Base-by-base conservation (phyloP, 2,329 filamentous ascomycete species). In the Aquanectria penicillioides region DNA sequence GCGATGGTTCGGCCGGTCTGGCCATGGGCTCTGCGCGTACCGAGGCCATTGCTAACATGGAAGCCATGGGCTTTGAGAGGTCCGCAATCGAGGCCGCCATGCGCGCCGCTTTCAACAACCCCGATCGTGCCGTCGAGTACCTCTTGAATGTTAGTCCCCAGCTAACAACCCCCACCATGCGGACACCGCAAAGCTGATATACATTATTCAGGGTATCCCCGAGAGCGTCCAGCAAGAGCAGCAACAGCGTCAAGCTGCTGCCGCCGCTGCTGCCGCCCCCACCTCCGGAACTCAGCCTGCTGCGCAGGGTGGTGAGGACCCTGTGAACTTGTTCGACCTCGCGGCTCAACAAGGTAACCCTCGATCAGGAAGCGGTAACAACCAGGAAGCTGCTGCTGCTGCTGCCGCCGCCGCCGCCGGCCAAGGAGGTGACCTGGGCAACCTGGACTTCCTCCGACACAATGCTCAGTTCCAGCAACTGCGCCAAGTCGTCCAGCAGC, bases 381-480 rank as follows among this genome's bases (percentile, higher is more conserved):
- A 73, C 51, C 74, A 72, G 10, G 75, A 76, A 23, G 78, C 77
- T n/a, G 78, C 77, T 8, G 78, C 77, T 1, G 75, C 74, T 0
- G 81, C 79, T 20, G 80, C 80, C 12, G 81, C 78, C 3, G 84
- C 78, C 10, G 82, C 78, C 29, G 83, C 80, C 28, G 84, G 79
- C 25, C 83, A 79, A 29, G 83, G 80, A 38, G 83, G 75, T 46
- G 85, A 86, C 34, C 80, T 92, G 22, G 90, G 90, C 22, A 96
- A 94, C 72, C 86, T 99, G 57, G 94, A 98, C 65, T 98, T 97
- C 76, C 83, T 99, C 54, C 90, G 95, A 72, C 92, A 94, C 77
- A 98, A 98, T 76, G 90, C 94, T 20, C 94, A 98, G 77, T 99
- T 99, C 80, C 95, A 98, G 80, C 95, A 99, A 79, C 86, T 99